A percentile compares a stretch with the other conserved stretches of the same genome.
phyloP scores from a whole-genome alignment of 2,329 filamentous ascomycete species.

The Massarina eburnea region DNA sequence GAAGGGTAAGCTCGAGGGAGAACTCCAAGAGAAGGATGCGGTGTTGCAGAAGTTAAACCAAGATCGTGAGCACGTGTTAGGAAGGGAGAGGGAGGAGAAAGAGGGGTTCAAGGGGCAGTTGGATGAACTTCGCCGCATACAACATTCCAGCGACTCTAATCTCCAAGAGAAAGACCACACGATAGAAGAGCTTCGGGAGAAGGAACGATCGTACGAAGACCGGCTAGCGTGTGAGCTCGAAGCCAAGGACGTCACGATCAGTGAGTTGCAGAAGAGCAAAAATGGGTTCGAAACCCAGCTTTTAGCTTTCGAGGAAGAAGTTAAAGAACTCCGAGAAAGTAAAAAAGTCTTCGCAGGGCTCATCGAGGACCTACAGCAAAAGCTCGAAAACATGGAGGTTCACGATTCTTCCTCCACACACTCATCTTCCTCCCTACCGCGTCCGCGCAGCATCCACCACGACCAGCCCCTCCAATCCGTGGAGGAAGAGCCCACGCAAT shows the following conservation, averaged over 20 bases:
- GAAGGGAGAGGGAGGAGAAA: constrained; percentile 18
- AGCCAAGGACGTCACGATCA: constrained; percentile 29
- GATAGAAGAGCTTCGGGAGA: constrained; percentile 13
- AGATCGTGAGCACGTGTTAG: constrained; percentile 22
- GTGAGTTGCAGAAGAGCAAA: constrained; percentile 26
- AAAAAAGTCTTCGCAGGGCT: constrained; percentile 36
- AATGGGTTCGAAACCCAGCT: constrained; percentile 26
- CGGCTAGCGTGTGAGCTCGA: constrained; percentile 20
- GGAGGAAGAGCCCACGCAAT: constrained; percentile 22
- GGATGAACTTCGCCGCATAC: constrained; percentile 7
- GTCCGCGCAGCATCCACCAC: constrained; percentile 6
- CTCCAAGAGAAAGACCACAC: constrained; percentile 12
- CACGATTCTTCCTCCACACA: background rate
- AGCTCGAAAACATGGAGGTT: constrained; percentile 26
- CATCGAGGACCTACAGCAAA: constrained; percentile 33
- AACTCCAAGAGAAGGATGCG: constrained; percentile 30
- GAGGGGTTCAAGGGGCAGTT: constrained; percentile 18
- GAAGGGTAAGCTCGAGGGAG: constrained; percentile 23
- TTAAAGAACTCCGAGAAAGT: constrained; percentile 28
- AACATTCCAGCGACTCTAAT: constrained; percentile 3
- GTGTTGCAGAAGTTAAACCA: constrained; percentile 27
- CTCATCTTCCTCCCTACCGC: background rate
- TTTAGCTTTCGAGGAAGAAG: constrained; percentile 31
- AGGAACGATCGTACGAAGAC: constrained; percentile 5
- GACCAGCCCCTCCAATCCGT: constrained; percentile 20